Percentiles rank a stretch among this genome's conserved stretches.
Evolutionary conservation across 2,329 filamentous ascomycete genomes (phyloP).

Genomic region (Xylariaceae sp.): DNA sequence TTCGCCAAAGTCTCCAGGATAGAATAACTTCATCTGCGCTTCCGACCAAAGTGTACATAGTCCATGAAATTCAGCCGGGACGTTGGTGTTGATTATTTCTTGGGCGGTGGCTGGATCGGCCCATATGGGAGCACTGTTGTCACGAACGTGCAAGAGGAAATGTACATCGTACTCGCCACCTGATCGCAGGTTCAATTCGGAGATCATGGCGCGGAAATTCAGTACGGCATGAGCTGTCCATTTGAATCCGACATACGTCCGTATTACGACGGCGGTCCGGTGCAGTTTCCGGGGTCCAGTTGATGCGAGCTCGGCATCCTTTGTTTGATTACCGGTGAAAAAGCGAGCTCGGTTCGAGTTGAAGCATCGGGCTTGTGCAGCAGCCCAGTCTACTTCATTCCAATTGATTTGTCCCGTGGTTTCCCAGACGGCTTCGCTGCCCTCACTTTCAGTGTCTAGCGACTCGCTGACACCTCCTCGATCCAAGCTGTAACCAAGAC

Average conservation of each 20-base stretch:
- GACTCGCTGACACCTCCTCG: conserved; percentile 67
- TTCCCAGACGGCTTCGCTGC: conserved; percentile 56
- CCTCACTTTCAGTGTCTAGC: conserved; percentile 66
- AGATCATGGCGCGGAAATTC: conserved; percentile 75
- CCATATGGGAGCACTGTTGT: conserved; percentile 75
- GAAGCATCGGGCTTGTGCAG: conserved; percentile 49
- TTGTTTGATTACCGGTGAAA: conserved; percentile 37
- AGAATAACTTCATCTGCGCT: conserved; percentile 74
- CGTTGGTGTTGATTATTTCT: conserved; percentile 59
- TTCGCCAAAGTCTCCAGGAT: conserved; percentile 64
- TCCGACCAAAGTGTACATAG: conserved; percentile 83
- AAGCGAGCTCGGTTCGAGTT: conserved; percentile 61
- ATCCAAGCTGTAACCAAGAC: conserved; percentile 70
- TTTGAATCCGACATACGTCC: conserved; percentile 72
- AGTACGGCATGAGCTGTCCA: conserved; percentile 75
- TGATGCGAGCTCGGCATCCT: conserved; percentile 27
- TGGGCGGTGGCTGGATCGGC: conserved; percentile 70
- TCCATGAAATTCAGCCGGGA: conserved; percentile 70
- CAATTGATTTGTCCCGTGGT: conserved; percentile 53
- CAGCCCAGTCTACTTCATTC: conserved; percentile 49
- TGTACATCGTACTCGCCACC: conserved; percentile 79
- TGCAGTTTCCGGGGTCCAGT: conserved; percentile 38
- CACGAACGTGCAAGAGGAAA: conserved; percentile 79
- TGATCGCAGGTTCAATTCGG: conserved; percentile 70
- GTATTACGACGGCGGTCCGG: conserved; percentile 70